A percentile compares a stretch with the other conserved stretches of the same genome.
Evolutionary conservation across 2,329 filamentous ascomycete species (phyloP).

Genomic region (Aspergillus calidoustus): DNA sequence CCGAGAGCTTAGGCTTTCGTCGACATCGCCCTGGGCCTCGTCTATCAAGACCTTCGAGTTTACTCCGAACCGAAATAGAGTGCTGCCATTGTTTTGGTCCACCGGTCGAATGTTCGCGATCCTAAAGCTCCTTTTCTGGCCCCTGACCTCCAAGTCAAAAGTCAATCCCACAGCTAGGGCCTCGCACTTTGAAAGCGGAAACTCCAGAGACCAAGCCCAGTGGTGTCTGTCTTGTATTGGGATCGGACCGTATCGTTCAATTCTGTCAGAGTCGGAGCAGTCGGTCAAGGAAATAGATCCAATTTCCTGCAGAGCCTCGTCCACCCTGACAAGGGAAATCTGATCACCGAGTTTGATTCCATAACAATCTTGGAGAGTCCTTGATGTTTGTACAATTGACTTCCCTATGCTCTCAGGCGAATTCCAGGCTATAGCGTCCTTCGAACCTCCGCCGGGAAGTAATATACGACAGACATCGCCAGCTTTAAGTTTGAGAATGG

Average conservation of each 20-base stretch:
- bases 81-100: slow-evolving; percentile 43
- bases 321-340: slow-evolving; percentile 63
- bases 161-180: slow-evolving; percentile 71
- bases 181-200: slow-evolving; percentile 60
- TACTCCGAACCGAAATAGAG: slow-evolving; percentile 43
- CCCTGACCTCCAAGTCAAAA: slow-evolving; percentile 66
- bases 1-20: slow-evolving; percentile 19
- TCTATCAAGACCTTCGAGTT: slow-evolving; percentile 40
- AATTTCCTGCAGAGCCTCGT: slow-evolving; percentile 58
- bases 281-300: slow-evolving; percentile 66
- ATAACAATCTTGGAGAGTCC: slow-evolving; percentile 72
- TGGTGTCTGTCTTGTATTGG: slow-evolving; percentile 42
- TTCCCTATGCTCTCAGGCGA: slow-evolving; percentile 67
- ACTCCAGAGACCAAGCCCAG: slow-evolving; percentile 56
- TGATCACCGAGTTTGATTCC: slow-evolving; percentile 74
- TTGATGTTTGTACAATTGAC: slow-evolving; percentile 72
- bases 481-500: slow-evolving; percentile 58
- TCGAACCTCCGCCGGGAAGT: slow-evolving; percentile 45
- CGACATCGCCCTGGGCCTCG: slow-evolving; percentile 24
- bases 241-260: slow-evolving; percentile 42
- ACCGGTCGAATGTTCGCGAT: slow-evolving; percentile 60
- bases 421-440: slow-evolving; percentile 66
- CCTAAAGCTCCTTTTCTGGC: slow-evolving; percentile 65
- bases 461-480: slow-evolving; percentile 60
- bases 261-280: slow-evolving; percentile 50